phyloP scores from a whole-genome alignment of 192 early-diverging fungal species.

The Rhizophlyctis rosea region DNA sequence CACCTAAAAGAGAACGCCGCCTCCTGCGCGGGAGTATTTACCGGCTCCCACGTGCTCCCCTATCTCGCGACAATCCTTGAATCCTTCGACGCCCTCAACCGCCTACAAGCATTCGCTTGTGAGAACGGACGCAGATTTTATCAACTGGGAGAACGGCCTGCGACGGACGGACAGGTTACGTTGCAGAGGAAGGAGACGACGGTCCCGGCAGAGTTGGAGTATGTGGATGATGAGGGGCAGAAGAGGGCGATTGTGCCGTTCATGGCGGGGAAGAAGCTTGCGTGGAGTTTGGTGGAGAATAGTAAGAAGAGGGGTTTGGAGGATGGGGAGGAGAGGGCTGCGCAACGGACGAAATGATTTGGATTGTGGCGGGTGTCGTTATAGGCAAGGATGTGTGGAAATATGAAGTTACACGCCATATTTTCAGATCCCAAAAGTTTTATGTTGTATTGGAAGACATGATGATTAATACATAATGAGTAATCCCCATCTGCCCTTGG shows the following conservation, averaged over 20 bases:
- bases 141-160: constrained; percentile 50
- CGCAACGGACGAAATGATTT: too few relatives aligned
- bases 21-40: constrained; percentile 87
- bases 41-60: constrained; percentile 76
- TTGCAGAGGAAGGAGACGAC: constrained; percentile 37
- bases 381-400: too few relatives aligned
- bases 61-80: constrained; percentile 91
- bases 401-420: too few relatives aligned
- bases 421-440: too few relatives aligned
- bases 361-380: too few relatives aligned
- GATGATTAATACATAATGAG: too few relatives aligned
- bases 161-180: constrained; percentile 36
- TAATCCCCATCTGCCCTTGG: too few relatives aligned
- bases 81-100: constrained; percentile 77
- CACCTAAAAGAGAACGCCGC: constrained; percentile 78
- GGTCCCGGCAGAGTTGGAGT: constrained; percentile 55
- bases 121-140: constrained; percentile 86
- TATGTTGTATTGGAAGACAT: too few relatives aligned
- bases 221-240: constrained; percentile 46
- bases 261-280: constrained; percentile 59
- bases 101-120: constrained; percentile 77
- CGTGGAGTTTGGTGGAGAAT: constrained; percentile 20
- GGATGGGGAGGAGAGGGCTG: too few relatives aligned
- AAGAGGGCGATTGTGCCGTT: constrained; percentile 77
- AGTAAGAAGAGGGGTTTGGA: too few relatives aligned